Evolutionary conservation across 2,329 filamentous ascomycete species (phyloP), one percentile per base, ranked within the genome.

Genomic region (Sporothrix pseudoabietina): DNA sequence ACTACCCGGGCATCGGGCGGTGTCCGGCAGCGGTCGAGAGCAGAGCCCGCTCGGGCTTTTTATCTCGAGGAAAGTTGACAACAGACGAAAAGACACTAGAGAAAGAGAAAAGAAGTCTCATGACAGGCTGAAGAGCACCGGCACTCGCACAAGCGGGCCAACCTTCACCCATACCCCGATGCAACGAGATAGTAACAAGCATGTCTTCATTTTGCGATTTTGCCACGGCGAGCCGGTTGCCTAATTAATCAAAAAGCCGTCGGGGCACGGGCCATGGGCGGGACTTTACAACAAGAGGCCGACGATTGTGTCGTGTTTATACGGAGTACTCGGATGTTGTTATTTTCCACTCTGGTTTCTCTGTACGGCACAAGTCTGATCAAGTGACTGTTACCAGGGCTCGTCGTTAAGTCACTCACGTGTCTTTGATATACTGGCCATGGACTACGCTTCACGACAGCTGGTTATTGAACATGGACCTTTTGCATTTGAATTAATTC

Each of bases 1-100:
- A 41, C 57, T 30, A 26, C n/a, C 44, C 70, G 70, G 70, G 70
- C 70, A 26, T 71, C 70, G 70, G 70, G 19, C n/a, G 3, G 59
- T 54, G 47, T 66, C 70, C 59, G 70, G 69, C 47, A 7, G n/a
- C 35, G 41, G 59, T 71, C 32, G 44, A 41, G 9, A 16, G 14
- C 14, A 16, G 3, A 19, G 44, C 44, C 44, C 44, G 52, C 2
- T 30, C 52, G 52, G 52, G 52, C 52, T 30, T n/a, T 55, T 55
- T 55, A n/a, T 2, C 52, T 49, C 44, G 44, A 49, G 44, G 14
- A 49, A 6, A 19, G 44, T 49, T 14, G 44, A 49, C 44, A 19
- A 16, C 16, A 12, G 41, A 14, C 41, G 41, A 44, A 8, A 35
- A 35, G 8, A 35, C 4, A 8, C 35, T 35, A 35, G 8, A 35